Evolutionary conservation across 345 rosid species (phyloP), one percentile per base, ranked within the genome.

Genomic region (Eucalyptus dawsonii): DNA sequence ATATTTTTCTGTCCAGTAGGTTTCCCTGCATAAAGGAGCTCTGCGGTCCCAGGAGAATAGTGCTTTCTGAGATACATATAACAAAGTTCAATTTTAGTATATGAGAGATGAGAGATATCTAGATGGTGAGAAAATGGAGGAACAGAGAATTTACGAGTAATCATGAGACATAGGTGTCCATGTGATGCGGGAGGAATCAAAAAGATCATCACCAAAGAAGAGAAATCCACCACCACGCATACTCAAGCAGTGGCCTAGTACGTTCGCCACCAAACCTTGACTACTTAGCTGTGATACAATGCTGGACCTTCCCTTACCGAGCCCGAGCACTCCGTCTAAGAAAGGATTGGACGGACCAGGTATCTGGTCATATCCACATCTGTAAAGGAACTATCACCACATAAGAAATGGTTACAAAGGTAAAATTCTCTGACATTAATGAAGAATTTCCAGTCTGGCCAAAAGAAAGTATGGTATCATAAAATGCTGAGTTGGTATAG

Each of bases 301-400:
- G 96, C 99, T 95, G 83, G 97, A 89, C 92, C 93, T 94, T 34
- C 99, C 99, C 89, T 92, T 97, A 34, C 99, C 99, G 37, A 98
- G 99, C n/a, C 99, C 99, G 50, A 98, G 94, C 40, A 97, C 95
- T 91, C 99, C 99, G 72, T 98, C 99, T n/a, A 97, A 76, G 80
- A 98, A 98, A 92, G 95, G 97, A 89, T 62, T n/a, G 11, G 96
- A 94, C 34, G 92, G 88, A 42, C 97, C 97, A 8, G 97, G 95
- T 87, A 91, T 60, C 89, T 97, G 99, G 93, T 97, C 97, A 54
- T 97, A 98, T 88, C 99, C 99, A 12, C 99, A 98, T 89, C 98
- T 98, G 94, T 86, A 89, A 15, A 56, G 17, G 72, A 62, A 31
- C 29, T 25, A 86, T 86, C 88, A 15, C 40, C 67, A 60, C 87